A percentile compares a stretch with the other conserved stretches of the same genome.
phyloP scores from a whole-genome alignment of 2,329 filamentous ascomycete species.

The Diaporthe amygdali region DNA sequence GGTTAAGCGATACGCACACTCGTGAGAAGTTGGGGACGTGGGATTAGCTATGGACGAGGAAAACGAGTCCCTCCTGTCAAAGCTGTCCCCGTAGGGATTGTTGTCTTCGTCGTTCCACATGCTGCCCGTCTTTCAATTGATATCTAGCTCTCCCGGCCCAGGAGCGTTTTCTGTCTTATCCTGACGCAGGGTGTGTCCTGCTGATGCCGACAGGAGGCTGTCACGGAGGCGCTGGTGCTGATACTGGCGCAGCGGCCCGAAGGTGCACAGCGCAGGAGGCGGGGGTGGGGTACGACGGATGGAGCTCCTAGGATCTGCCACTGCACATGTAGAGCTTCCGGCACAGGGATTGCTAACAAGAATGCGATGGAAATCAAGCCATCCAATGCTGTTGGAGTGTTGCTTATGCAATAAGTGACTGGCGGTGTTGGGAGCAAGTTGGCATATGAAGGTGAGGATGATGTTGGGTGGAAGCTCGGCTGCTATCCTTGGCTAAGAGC shows the following conservation, averaged over 20 bases:
- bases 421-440: neutral
- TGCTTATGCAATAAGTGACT: neutral
- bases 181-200: neutral
- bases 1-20: constrained; percentile 52
- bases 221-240: neutral
- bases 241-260: constrained; percentile 4
- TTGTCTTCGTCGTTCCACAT: constrained; percentile 99
- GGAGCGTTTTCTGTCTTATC: neutral
- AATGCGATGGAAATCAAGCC: neutral
- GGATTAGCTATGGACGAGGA: constrained; percentile 71
- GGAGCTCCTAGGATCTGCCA: neutral
- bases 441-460: neutral
- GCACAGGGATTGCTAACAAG: neutral
- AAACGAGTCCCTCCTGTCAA: constrained; percentile 84
- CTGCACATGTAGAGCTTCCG: neutral
- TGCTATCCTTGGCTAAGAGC: neutral
- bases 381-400: neutral
- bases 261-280: constrained; percentile 13
- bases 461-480: constrained; percentile 11
- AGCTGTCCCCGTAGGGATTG: constrained; percentile 92
- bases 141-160: neutral
- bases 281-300: constrained; percentile 16
- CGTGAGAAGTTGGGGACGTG: constrained; percentile 62
- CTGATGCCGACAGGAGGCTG: neutral
- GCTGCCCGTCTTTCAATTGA: constrained; percentile 34